Conservation (phyloP, 2,329 filamentous ascomycete genomes). For the Botrytis paeoniae region DNA sequence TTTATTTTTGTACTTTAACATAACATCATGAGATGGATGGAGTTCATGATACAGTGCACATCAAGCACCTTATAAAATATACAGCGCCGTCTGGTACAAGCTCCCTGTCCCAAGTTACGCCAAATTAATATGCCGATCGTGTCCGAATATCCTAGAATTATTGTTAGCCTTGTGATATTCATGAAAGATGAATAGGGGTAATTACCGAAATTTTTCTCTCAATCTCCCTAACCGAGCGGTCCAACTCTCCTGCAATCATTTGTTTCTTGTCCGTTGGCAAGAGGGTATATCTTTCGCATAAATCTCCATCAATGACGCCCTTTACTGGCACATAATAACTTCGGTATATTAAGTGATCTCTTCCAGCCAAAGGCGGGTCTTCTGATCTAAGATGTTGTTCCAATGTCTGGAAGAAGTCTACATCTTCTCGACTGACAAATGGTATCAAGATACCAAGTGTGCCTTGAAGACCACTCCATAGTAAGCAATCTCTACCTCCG, state of each 20-base stretch:
- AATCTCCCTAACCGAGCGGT: constrained; percentile 86
- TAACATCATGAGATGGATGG: constrained; percentile 1
- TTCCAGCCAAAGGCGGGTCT: constrained; percentile 81
- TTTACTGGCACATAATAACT: constrained; percentile 96
- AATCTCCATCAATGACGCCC: constrained; percentile 92
- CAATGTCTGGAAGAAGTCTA: constrained; percentile 95
- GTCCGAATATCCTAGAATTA: constrained; percentile 52
- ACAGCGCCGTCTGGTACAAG: constrained; percentile 56
- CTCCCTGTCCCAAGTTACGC: constrained; percentile 18
- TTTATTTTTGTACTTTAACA: not conserved
- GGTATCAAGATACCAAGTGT: constrained; percentile 92
- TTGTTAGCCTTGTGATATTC: constrained; percentile 26
- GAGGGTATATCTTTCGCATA: constrained; percentile 87
- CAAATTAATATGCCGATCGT: constrained; percentile 49
- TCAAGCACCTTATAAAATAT: constrained; percentile 56
- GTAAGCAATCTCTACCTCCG: constrained; percentile 83
- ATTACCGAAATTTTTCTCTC: constrained; percentile 86
- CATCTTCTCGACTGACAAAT: constrained; percentile 86
- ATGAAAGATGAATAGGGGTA: constrained; percentile 20
- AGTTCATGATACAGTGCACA: not conserved
- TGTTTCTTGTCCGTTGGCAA: constrained; percentile 86
- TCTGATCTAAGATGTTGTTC: constrained; percentile 85
- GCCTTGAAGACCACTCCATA: constrained; percentile 94
- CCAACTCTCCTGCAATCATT: constrained; percentile 90
- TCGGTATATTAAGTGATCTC: constrained; percentile 93